Evolutionary conservation across 495 filamentous ascomycete genomes (phyloP).

Genomic region (Amphirosellinia nigrospora): DNA sequence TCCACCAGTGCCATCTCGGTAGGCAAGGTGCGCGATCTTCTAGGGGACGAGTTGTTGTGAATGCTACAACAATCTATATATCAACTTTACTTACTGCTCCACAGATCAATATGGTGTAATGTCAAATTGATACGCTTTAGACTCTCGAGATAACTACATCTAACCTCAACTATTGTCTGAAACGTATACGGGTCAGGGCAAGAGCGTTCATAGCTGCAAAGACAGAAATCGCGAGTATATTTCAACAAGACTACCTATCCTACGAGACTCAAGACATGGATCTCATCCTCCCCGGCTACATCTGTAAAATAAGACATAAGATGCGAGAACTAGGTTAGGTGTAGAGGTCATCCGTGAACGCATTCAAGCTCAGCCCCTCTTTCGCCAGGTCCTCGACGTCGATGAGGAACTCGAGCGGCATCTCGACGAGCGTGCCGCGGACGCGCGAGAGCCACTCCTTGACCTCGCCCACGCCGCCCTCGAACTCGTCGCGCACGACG

Average conservation of each 20-base stretch:
- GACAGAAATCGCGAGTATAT: not conserved
- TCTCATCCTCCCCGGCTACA: not conserved
- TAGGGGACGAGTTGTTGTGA: no score
- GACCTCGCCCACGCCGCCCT: constrained; percentile 69
- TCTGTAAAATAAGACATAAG: not conserved
- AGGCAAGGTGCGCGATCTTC: no score
- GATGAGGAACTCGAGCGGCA: constrained; percentile 88
- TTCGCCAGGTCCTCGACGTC: constrained; percentile 85
- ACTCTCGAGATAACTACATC: not conserved
- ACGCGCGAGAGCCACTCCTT: constrained; percentile 81
- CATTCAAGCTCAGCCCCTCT: constrained; percentile 80
- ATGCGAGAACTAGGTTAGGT: constrained; percentile 65
- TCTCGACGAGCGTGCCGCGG: constrained; percentile 84
- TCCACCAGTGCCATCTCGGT: no score
- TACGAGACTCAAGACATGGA: not conserved
- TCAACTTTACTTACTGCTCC: no score
- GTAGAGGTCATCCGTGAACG: constrained; percentile 82
- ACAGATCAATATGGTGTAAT: not conserved
- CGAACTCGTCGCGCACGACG: constrained; percentile 82
- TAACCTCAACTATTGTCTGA: not conserved
- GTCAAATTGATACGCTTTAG: not conserved
- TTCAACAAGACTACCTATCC: not conserved
- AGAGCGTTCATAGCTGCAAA: not conserved
- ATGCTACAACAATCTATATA: no score
- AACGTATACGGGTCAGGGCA: not conserved